Conservation (phyloP, 2,329 filamentous ascomycete genomes). For the Celoporthe dispersa region DNA sequence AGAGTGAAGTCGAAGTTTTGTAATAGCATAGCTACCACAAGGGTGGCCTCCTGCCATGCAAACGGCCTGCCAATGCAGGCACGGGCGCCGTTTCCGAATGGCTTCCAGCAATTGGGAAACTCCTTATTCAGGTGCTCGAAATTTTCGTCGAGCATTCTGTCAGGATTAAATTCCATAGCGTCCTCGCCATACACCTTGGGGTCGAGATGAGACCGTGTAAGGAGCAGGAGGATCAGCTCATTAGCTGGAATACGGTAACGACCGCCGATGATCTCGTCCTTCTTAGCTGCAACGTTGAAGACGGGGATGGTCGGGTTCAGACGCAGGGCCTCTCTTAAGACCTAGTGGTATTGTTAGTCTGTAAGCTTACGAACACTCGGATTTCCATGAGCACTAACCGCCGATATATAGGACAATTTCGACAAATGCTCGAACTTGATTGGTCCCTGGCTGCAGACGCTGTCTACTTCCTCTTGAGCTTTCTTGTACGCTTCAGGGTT, state of each 20-base stretch:
- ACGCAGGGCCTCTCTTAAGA: not conserved
- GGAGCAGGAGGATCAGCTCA: slow-evolving; percentile 26
- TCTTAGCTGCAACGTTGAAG: not conserved
- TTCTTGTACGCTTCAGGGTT: slow-evolving; percentile 30
- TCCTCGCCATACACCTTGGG: slow-evolving; percentile 31
- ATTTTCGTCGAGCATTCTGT: slow-evolving; percentile 30
- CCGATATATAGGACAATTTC: slow-evolving; percentile 26
- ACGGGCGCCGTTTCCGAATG: slow-evolving; percentile 49
- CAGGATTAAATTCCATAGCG: slow-evolving; percentile 30
- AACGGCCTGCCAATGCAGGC: slow-evolving; percentile 49
- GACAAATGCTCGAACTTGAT: slow-evolving; percentile 28
- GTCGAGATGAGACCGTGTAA: slow-evolving; percentile 29
- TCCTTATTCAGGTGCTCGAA: slow-evolving; percentile 23
- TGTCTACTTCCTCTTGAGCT: slow-evolving; percentile 30
- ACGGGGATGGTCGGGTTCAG: not conserved
- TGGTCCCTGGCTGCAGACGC: slow-evolving; percentile 26
- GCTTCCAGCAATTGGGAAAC: slow-evolving; percentile 42
- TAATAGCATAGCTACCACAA: slow-evolving; percentile 46
- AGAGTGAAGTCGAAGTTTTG: slow-evolving; percentile 49
- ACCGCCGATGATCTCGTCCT: not conserved
- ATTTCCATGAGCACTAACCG: not conserved
- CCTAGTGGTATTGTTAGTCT: not conserved
- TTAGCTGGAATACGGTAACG: slow-evolving; percentile 12
- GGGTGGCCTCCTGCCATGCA: slow-evolving; percentile 48
- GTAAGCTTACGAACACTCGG: not conserved